Evolutionary conservation across 345 rosid genomes (phyloP), one percentile per base, ranked within the genome.

Genomic region (Ceriops decandra): DNA sequence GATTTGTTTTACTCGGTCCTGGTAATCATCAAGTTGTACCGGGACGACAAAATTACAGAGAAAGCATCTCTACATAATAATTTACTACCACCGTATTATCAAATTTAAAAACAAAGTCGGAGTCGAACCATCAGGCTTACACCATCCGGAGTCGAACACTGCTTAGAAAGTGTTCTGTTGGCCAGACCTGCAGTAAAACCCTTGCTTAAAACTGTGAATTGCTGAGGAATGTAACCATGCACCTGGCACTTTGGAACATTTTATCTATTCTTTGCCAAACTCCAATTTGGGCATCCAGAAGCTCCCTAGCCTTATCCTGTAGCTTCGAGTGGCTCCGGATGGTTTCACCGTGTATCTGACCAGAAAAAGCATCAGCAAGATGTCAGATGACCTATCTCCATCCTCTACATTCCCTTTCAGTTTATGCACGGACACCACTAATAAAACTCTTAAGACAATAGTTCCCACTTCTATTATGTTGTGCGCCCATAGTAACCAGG

Each of bases 281-380:
- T 47, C 76, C 74, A 49, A 86, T 72, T 74, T 95, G 97, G 38
- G 72, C 74, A 67, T 90, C 92, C 13, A 95, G 80, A 35, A 95
- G 99, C 75, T 77, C 77, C 77, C 70, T 76, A 5, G 95, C 92
- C 73, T 85, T 95, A 21, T 84, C 86, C 70, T 85, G 98, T 76
- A 92, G 79, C 36, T 72, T 83, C 1, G 84, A 63, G 60, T 90
- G 82, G 76, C 92, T 69, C 19, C 96, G 61, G 74, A 95, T 73
- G 0, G 96, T 90, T 80, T 95, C 99, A 7, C 98, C 96, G 0
- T 95, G 97, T 65, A 92, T 90, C 98, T 95, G 87, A 74, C 20
- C 66, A 72, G 15, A 76, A 69, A 77, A 56, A 5, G 30, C 6
- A 20, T 8, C 57, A 30, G 19, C 33, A 31, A 70, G 33, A 57